Evolutionary conservation across 257 asterid species (phyloP).

Genomic region (Gentiana straminea): DNA sequence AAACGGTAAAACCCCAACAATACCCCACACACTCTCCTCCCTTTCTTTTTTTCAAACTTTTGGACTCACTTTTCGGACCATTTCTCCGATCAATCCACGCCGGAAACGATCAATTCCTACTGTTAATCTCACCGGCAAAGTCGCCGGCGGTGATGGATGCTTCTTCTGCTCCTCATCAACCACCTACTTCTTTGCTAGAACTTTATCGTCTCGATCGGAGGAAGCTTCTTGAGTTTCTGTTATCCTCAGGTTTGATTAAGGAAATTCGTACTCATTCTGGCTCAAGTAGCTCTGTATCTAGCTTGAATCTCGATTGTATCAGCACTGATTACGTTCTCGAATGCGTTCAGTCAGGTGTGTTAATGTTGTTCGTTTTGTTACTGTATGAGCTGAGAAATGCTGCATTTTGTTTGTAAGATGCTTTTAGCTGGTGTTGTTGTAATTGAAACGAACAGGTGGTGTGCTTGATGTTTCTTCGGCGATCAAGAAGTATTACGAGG

Average conservation of each 20-base stretch:
- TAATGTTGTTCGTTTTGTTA: background rate
- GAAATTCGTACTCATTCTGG: conserved; percentile 56
- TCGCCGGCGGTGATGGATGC: conserved; percentile 30
- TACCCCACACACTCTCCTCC: background rate
- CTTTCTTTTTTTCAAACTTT: background rate
- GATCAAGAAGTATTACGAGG: conserved; percentile 39
- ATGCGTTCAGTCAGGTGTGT: conserved; percentile 56
- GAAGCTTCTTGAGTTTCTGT: conserved; percentile 70
- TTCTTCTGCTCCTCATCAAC: conserved; percentile 4
- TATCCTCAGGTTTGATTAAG: conserved; percentile 47
- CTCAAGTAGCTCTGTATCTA: conserved; percentile 34
- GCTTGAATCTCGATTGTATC: conserved; percentile 54
- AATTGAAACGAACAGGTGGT: conserved; percentile 38
- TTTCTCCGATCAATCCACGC: too few species aligned
- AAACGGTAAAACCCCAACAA: background rate
- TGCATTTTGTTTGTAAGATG: too few species aligned
- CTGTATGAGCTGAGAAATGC: too few species aligned
- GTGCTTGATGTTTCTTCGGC: conserved; percentile 71
- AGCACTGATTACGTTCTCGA: conserved; percentile 73
- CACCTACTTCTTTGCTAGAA: conserved; percentile 26
- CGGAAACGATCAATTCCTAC: background rate
- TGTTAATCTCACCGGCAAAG: background rate
- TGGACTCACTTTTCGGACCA: too few species aligned
- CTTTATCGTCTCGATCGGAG: conserved; percentile 85
- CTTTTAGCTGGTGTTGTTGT: background rate